These are phyloP conservation scores for Vitis vinifera DNA, from an alignment of 164 flowering plant species.

Conservation along the genomic window ASM3070453v1 NC_081807.1:7838001-7838500, in stretches of 20 bases:
- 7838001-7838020: too few relatives aligned
- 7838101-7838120: neutral
- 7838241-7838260: constrained; percentile 34
- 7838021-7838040: neutral
- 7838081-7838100: neutral
- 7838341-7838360: constrained; percentile 64
- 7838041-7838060: neutral
- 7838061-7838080: neutral
- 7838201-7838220: too few relatives aligned
- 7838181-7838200: too few relatives aligned
- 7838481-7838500: constrained; percentile 51
- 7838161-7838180: too few relatives aligned
- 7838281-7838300: constrained; percentile 96
- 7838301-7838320: constrained; percentile 97
- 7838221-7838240: too few relatives aligned
- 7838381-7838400: constrained; percentile 48
- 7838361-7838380: constrained; percentile 67
- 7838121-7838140: neutral
- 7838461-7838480: constrained; percentile 30
- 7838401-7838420: constrained; percentile 32
- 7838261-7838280: constrained; percentile 84
- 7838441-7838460: constrained; percentile 42
- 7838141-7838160: neutral
- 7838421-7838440: constrained; percentile 35
- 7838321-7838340: constrained; percentile 90